Percentiles rank a stretch among this genome's conserved stretches.
Evolutionary conservation across 495 filamentous ascomycete genomes (phyloP).

Genomic region (Penicillium flavigenum): DNA sequence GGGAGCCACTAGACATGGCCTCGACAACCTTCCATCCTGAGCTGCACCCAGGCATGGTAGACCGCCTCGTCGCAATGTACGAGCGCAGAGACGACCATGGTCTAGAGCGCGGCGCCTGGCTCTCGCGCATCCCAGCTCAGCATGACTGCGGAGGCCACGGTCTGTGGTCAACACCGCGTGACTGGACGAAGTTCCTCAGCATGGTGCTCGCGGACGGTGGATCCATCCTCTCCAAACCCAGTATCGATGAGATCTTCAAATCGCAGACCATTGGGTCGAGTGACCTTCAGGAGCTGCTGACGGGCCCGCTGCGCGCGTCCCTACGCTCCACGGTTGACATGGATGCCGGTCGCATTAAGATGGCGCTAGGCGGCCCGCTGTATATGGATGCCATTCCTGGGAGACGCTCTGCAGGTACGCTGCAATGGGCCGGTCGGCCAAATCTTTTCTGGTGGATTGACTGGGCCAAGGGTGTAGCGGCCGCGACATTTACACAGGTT

Average conservation of each 20-base stretch:
- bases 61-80: background rate
- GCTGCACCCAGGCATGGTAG: background rate
- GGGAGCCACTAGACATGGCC: slow-evolving; percentile 37
- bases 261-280: background rate
- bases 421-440: background rate
- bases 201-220: background rate
- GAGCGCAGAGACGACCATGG: background rate
- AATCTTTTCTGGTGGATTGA: slow-evolving; percentile 5
- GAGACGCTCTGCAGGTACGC: background rate
- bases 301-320: background rate
- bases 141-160: background rate
- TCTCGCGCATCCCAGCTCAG: background rate
- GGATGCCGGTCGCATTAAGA: slow-evolving; percentile 1
- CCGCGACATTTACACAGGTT: slow-evolving; percentile 1
- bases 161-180: background rate
- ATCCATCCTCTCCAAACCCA: background rate
- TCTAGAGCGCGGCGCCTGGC: background rate
- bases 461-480: background rate
- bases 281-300: slow-evolving; percentile 2
- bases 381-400: background rate
- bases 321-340: slow-evolving; percentile 2
- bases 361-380: background rate
- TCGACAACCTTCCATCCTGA: slow-evolving; percentile 26
- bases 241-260: slow-evolving; percentile 1
- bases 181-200: background rate